phyloP scores from a whole-genome alignment of 768 basidiomycete species.

The Termitomyces sp. region DNA sequence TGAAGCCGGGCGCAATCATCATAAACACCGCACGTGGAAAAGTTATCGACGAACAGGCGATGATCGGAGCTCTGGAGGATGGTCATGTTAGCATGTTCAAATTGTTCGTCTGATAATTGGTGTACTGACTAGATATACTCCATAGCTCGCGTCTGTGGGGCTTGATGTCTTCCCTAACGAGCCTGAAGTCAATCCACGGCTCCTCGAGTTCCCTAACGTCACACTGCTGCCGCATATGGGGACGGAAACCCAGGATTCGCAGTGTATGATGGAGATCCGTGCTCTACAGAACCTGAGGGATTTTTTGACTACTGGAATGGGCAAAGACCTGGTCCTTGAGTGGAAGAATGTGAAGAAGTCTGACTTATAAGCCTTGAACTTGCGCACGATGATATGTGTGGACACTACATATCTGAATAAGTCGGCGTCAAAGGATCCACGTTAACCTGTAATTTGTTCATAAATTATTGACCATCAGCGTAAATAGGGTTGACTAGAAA shows the following conservation, averaged over 20 bases:
- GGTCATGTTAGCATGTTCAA: slow-evolving; percentile 62
- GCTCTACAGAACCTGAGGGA: slow-evolving; percentile 74
- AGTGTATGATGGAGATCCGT: slow-evolving; percentile 80
- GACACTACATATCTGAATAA: background rate
- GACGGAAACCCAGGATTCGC: slow-evolving; percentile 78
- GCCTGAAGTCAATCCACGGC: slow-evolving; percentile 70
- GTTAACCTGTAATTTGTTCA: background rate
- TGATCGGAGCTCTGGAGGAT: slow-evolving; percentile 80
- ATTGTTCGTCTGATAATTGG: background rate
- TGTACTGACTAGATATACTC: slow-evolving; percentile 4
- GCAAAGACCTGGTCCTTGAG: slow-evolving; percentile 67
- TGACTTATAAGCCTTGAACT: slow-evolving; percentile 10
- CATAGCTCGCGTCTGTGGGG: slow-evolving; percentile 72
- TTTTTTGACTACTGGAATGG: slow-evolving; percentile 58
- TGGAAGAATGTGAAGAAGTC: slow-evolving; percentile 19
- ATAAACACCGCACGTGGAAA: slow-evolving; percentile 92
- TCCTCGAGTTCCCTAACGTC: slow-evolving; percentile 79
- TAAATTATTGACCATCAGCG: background rate
- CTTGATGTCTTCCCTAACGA: slow-evolving; percentile 87
- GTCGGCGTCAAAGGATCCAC: background rate
- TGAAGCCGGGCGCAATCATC: slow-evolving; percentile 76
- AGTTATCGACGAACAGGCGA: slow-evolving; percentile 81
- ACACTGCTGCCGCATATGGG: slow-evolving; percentile 92
- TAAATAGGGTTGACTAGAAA: slow-evolving; percentile 1
- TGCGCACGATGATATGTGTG: background rate